phyloP scores from a whole-genome alignment of 2,329 filamentous ascomycete species.

The Colletotrichum sp. region DNA sequence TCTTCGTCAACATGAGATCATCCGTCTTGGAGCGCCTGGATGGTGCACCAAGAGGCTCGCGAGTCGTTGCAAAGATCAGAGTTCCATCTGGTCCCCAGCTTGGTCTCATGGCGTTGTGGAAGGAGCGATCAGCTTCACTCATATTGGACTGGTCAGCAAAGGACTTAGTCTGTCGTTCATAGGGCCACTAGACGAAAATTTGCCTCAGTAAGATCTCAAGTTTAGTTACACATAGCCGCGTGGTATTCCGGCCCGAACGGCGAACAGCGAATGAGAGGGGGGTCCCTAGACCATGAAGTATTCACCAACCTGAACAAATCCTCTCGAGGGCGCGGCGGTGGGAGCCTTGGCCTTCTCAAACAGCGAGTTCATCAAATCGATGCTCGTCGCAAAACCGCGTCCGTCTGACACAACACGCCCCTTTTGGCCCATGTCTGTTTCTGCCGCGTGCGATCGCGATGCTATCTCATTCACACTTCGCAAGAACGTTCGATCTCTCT shows the following conservation, averaged over 20 bases:
- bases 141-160: slow-evolving; percentile 66
- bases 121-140: slow-evolving; percentile 67
- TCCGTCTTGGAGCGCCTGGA: slow-evolving; percentile 43
- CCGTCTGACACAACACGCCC: slow-evolving; percentile 48
- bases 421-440: slow-evolving; percentile 30
- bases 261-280: slow-evolving; percentile 8
- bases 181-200: slow-evolving; percentile 74
- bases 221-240: slow-evolving; percentile 34
- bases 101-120: slow-evolving; percentile 77
- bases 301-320: slow-evolving; percentile 88
- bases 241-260: background rate
- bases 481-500: slow-evolving; percentile 82
- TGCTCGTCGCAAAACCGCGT: slow-evolving; percentile 81
- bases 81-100: slow-evolving; percentile 79
- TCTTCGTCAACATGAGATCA: slow-evolving; percentile 58
- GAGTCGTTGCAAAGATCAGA: slow-evolving; percentile 61
- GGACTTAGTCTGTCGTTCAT: slow-evolving; percentile 78
- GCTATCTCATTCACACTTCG: slow-evolving; percentile 59
- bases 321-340: slow-evolving; percentile 59
- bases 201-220: slow-evolving; percentile 42
- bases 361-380: slow-evolving; percentile 95
- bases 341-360: slow-evolving; percentile 76
- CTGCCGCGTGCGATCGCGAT: slow-evolving; percentile 43
- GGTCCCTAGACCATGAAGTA: slow-evolving; percentile 32
- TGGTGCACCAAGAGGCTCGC: slow-evolving; percentile 20